Evolutionary conservation across 805 yeast species (phyloP), one percentile per base, ranked within the genome.

Genomic region (Wickerhamiella hasegawae): DNA sequence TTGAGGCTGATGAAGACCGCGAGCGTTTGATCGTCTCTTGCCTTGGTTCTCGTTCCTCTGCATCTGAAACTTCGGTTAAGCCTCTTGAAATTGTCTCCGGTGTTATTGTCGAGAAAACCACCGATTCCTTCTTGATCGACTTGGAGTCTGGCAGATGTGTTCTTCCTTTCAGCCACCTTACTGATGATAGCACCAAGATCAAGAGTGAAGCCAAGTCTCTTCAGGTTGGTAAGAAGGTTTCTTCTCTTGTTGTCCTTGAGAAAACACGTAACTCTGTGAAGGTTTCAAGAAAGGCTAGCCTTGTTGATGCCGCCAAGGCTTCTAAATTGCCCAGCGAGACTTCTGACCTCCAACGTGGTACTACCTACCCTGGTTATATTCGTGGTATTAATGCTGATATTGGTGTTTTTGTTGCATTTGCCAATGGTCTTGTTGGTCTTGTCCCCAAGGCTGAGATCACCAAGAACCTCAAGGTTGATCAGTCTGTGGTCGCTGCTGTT

Each of bases 331-430:
- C 95, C 26, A 44, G 62, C 4, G 45, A 57, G 4, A 77, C 72
- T 48, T 62, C 64, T 14, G 92, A 80, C 28, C 62, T 84, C 32
- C 48, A 57, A 26, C 58, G 63, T 11, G 67, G 71, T 8, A 59
- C 60, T 30, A 59, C 59, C 18, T 55, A 81, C 35, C 66, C 69
- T 38, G 98, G 97, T 29, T 85, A 65, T 52, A 71, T 87, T 27
- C 77, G 73, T 45, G 75, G 84, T 15, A 71, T 77, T 15, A 80
- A 92, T n/a, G 36, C 37, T 6, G 67, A 66, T 31, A 66, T 67
- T 51, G 97, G 97, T 44, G 62, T 83, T 10, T 87, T 87, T 52
- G 78, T 87, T 39, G 69, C 76, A 0, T 87, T 87, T 56, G 82
- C 76, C 38, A 77, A 79, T 43, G 70, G 68, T 36, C 68, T 87